phyloP scores from a whole-genome alignment of 441 rosid genomes.

The Croton setiger region DNA sequence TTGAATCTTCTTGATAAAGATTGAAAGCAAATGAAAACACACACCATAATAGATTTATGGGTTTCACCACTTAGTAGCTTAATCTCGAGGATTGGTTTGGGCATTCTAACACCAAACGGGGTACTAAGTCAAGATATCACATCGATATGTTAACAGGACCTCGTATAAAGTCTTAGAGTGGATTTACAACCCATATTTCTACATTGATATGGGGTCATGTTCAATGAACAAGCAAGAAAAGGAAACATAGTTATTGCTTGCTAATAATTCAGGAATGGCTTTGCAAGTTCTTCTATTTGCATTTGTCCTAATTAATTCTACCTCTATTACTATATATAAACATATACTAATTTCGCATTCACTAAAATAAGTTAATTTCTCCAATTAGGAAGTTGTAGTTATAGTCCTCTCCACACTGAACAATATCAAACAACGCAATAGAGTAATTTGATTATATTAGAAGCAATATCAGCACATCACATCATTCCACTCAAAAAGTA shows the following conservation, averaged over 20 bases:
- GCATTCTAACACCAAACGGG: neutral
- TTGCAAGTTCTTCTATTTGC: neutral
- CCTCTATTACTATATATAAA: neutral
- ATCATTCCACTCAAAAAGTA: neutral
- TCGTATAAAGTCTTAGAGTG: neutral
- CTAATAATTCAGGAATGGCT: neutral
- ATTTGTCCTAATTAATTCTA: neutral
- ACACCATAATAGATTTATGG: neutral
- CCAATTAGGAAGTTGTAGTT: too few species aligned
- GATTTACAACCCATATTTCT: neutral
- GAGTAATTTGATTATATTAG: neutral
- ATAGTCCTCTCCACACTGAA: too few species aligned
- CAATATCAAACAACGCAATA: neutral
- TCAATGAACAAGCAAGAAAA: neutral
- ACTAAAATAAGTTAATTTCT: neutral
- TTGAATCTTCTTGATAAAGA: constrained; percentile 9
- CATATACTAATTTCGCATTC: neutral
- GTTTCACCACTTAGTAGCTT: neutral
- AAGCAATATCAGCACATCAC: neutral
- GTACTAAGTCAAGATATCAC: neutral
- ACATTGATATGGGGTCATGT: neutral
- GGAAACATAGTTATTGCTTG: neutral
- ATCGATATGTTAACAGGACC: neutral
- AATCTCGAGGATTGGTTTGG: neutral
- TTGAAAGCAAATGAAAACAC: neutral